These are phyloP conservation scores for Trametes hirsuta DNA, from an alignment of 1,284 basidiomycete species.

Conservation along the genomic window DNA sequence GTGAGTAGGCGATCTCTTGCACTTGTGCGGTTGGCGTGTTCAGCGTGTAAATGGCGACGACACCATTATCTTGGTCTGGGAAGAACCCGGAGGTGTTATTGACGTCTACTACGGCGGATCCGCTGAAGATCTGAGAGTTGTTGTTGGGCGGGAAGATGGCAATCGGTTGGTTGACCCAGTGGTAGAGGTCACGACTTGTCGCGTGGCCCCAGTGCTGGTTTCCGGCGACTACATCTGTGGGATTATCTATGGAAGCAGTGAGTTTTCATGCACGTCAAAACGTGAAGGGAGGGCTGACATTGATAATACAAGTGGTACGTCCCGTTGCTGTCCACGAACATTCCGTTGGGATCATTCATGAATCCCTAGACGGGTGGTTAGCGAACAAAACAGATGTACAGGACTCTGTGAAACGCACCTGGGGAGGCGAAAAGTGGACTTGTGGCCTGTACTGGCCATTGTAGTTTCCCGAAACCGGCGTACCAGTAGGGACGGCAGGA, in stretches of 20 bases:
- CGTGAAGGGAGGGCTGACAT: neutral
- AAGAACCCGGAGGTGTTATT: conserved; percentile 25
- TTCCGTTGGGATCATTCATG: conserved; percentile 24
- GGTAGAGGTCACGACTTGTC: conserved; percentile 21
- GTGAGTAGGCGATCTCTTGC: conserved; percentile 23
- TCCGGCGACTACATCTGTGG: conserved; percentile 7
- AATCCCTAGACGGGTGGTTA: conserved; percentile 4
- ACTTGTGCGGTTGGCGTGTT: conserved; percentile 18
- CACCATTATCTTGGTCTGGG: conserved; percentile 20
- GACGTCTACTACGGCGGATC: conserved; percentile 18
- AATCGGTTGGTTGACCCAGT: conserved; percentile 21
- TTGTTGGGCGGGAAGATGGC: conserved; percentile 16
- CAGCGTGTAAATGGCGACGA: conserved; percentile 24
- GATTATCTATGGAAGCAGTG: conserved; percentile 7
- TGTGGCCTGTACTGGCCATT: conserved; percentile 12
- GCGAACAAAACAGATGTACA: neutral
- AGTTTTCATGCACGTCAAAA: neutral
- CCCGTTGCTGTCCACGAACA: conserved; percentile 14
- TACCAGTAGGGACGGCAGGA: neutral
- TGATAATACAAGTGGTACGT: conserved; percentile 23
- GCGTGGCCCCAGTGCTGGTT: conserved; percentile 25
- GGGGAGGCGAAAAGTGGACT: conserved; percentile 15
- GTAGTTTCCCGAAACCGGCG: neutral
- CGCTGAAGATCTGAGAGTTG: conserved; percentile 21
- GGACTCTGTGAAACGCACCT: neutral